Evolutionary conservation across 192 early-diverging fungal genomes (phyloP).

Genomic region (Cetraspora pellucida): DNA sequence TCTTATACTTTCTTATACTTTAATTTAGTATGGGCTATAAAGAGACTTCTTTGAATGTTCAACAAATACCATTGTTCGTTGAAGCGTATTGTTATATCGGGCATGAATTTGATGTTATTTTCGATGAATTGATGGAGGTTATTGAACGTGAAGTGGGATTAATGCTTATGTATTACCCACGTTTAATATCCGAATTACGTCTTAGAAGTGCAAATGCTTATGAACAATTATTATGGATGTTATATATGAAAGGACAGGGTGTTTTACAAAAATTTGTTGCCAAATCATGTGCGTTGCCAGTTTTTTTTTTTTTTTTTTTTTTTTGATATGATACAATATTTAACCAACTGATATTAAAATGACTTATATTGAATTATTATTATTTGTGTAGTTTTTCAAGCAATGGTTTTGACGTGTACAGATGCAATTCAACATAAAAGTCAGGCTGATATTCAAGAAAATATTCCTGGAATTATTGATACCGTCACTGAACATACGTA

Average conservation of each 20-base stretch:
- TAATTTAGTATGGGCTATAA: constrained; percentile 49
- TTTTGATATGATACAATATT: neutral
- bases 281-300: constrained; percentile 46
- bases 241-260: constrained; percentile 53
- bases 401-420: constrained; percentile 36
- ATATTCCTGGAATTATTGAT: constrained; percentile 3
- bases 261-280: constrained; percentile 45
- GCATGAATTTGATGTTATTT: constrained; percentile 49
- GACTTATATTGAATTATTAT: neutral
- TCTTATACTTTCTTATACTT: neutral
- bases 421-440: constrained; percentile 16
- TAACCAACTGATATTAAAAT: neutral
- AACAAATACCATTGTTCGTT: constrained; percentile 61
- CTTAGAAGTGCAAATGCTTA: constrained; percentile 50
- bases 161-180: constrained; percentile 54
- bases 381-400: constrained; percentile 32
- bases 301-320: neutral
- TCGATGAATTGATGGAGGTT: constrained; percentile 49
- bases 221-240: constrained; percentile 53
- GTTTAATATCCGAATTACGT: constrained; percentile 50
- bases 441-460: neutral
- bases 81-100: constrained; percentile 63
- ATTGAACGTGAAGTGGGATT: constrained; percentile 46
- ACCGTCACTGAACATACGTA: constrained; percentile 44
- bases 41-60: constrained; percentile 39